Percentiles rank a stretch among this genome's conserved stretches.
These are phyloP conservation scores for Diplodia corticola DNA, from an alignment of 2,329 filamentous ascomycete genomes.

Conservation along the genomic window DNA sequence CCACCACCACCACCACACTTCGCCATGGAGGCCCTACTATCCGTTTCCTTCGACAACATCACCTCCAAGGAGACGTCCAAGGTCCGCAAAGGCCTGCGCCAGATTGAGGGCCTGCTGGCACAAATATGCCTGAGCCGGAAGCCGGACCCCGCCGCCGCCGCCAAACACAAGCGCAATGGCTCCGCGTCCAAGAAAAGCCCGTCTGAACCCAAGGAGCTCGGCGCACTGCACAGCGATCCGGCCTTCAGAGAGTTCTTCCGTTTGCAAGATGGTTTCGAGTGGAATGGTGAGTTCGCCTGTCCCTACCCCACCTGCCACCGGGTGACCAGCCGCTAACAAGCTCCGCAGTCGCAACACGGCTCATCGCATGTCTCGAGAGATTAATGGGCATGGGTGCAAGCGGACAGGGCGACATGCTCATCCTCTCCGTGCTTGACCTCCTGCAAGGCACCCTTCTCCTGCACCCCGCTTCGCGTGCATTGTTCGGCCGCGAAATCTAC, in stretches of 20 bases:
- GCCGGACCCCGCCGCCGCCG: slow-evolving; percentile 27
- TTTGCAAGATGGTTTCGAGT: slow-evolving; percentile 94
- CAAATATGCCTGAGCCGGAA: slow-evolving; percentile 79
- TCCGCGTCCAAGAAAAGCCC: slow-evolving; percentile 37
- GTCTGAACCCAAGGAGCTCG: slow-evolving; percentile 53
- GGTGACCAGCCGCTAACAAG: background rate
- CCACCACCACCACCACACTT: slow-evolving; percentile 1
- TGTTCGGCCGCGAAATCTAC: slow-evolving; percentile 86
- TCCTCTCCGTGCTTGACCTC: slow-evolving; percentile 82
- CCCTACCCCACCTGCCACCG: background rate
- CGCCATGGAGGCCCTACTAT: slow-evolving; percentile 85
- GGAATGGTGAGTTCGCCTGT: slow-evolving; percentile 65
- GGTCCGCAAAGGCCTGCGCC: slow-evolving; percentile 88
- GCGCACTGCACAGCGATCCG: slow-evolving; percentile 74
- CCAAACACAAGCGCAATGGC: slow-evolving; percentile 37
- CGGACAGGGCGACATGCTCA: slow-evolving; percentile 82
- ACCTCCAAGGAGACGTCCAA: slow-evolving; percentile 88
- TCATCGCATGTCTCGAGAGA: slow-evolving; percentile 82
- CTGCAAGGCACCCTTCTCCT: slow-evolving; percentile 86
- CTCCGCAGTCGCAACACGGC: slow-evolving; percentile 69
- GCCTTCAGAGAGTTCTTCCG: slow-evolving; percentile 97
- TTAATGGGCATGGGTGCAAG: slow-evolving; percentile 75
- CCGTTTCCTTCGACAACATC: slow-evolving; percentile 92
- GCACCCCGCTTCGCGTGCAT: slow-evolving; percentile 82
- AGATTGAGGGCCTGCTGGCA: slow-evolving; percentile 89